Base-by-base conservation (phyloP, 352 stramenopile genomes). In the Pseudoperonospora humuli region DNA sequence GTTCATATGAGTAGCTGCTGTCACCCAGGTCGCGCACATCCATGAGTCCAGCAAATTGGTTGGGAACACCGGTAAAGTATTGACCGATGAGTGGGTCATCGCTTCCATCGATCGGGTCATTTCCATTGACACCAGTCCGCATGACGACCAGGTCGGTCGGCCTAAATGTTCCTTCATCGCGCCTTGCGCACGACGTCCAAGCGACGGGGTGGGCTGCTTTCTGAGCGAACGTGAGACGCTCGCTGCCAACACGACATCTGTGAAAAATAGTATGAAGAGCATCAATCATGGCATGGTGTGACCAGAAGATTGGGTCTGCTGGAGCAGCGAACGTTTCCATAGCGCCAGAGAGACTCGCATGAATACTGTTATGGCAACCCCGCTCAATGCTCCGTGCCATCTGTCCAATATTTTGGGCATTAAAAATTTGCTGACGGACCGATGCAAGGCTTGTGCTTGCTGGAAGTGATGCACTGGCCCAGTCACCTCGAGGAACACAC, bases 261-360 rank as follows among this genome's bases (percentile, higher is more conserved):
- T 84, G 67, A 50, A 80, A 86, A 20, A 85, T 67, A 9, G 59
- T 65, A 43, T 85, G 74, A n/a, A 90, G 59, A 7, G 67, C 38
- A 50, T 90, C 75, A 13, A 90, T 45, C 53, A 69, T 79, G 0
- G 70, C 39, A 54, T 90, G 78, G 39, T 85, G 70, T 4, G 73
- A 86, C 58, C 60, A 90, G 51, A 90, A 90, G n/a, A 87, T 45
- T 6, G 73, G 73, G n/a, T 87, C 78, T 0, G 61, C 27, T 0
- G 75, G 67, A 35, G 73, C 69, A 13, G 60, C 46, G 32, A 84
- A 70, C 18, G 62, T 67, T 3, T 49, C 49, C 64, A 90, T 86
- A 1, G 56, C 56, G 3, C 61, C 47, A 3, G n/a, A 60, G 1
- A 87, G 36, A 33, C 54, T 62, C n/a, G 46, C 37, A 57, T 90